Conservation (phyloP, 2,329 filamentous ascomycete species). For the Clarireedia homoeocarpa region DNA sequence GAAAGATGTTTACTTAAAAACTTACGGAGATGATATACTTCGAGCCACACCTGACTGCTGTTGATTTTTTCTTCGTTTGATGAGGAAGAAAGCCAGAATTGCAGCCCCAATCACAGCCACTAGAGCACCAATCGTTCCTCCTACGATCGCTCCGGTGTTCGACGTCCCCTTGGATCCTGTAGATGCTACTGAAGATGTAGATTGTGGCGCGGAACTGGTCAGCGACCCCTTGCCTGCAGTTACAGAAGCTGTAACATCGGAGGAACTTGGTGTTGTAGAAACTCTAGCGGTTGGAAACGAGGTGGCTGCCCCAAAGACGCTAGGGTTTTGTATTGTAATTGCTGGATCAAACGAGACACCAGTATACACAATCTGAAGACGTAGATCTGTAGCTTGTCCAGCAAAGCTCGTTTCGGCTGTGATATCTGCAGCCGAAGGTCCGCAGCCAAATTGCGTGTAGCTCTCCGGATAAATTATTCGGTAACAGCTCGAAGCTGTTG, state of each 20-base stretch:
- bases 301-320: constrained; percentile 5
- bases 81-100: background rate
- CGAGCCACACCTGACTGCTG: background rate
- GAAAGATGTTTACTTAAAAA: background rate
- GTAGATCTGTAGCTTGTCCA: constrained; percentile 21
- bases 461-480: constrained; percentile 23
- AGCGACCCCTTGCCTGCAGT: constrained; percentile 1
- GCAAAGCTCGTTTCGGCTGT: constrained; percentile 21
- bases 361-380: constrained; percentile 25
- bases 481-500: constrained; percentile 20
- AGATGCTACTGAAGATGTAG: background rate
- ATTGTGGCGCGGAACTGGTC: background rate
- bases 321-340: constrained; percentile 5
- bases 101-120: background rate
- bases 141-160: constrained; percentile 1
- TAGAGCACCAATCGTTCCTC: background rate
- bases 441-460: constrained; percentile 26
- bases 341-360: constrained; percentile 19
- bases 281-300: background rate
- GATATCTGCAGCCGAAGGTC: constrained; percentile 18
- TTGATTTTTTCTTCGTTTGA: background rate
- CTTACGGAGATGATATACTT: background rate
- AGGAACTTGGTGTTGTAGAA: background rate
- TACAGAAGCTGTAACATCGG: constrained; percentile 4
- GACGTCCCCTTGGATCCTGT: background rate